These are phyloP conservation scores for Fragosphaeria purpurea DNA, from an alignment of 2,329 filamentous ascomycete genomes.

Conservation along the genomic window DNA sequence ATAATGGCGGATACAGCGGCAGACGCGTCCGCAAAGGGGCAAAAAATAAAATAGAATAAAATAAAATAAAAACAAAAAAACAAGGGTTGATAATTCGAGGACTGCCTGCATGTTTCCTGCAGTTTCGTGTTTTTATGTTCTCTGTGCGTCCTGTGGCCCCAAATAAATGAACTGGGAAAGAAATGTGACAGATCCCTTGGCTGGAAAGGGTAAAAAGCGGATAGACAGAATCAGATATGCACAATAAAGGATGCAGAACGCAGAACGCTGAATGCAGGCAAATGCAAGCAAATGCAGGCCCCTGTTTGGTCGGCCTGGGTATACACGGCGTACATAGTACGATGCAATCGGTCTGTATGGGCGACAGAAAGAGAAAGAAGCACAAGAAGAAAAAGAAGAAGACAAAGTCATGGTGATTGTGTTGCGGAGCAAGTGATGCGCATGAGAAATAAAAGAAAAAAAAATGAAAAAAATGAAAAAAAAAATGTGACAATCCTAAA, in stretches of 20 bases:
- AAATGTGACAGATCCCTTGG: constrained; percentile 8
- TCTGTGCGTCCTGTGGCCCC: constrained; percentile 3
- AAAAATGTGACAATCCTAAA: no score
- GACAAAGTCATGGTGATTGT: background rate
- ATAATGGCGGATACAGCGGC: constrained; percentile 10
- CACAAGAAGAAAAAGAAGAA: background rate
- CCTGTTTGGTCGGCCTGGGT: constrained; percentile 5
- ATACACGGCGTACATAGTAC: background rate
- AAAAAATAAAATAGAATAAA: no score
- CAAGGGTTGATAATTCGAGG: background rate
- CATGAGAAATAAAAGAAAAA: background rate
- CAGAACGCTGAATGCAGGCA: background rate
- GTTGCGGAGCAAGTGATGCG: background rate
- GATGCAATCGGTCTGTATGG: background rate
- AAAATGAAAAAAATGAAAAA: background rate
- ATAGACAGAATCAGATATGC: background rate
- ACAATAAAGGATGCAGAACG: background rate
- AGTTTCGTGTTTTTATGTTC: constrained; percentile 2
- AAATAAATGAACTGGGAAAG: constrained; percentile 3
- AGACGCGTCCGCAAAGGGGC: constrained; percentile 5
- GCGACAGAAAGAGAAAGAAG: background rate
- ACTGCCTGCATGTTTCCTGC: constrained; percentile 5
- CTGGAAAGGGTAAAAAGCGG: background rate
- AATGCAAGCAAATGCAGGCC: constrained; percentile 1
- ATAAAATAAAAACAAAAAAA: no score